Base-by-base conservation (phyloP, 495 filamentous ascomycete genomes). In the Xylaria bambusicola region DNA sequence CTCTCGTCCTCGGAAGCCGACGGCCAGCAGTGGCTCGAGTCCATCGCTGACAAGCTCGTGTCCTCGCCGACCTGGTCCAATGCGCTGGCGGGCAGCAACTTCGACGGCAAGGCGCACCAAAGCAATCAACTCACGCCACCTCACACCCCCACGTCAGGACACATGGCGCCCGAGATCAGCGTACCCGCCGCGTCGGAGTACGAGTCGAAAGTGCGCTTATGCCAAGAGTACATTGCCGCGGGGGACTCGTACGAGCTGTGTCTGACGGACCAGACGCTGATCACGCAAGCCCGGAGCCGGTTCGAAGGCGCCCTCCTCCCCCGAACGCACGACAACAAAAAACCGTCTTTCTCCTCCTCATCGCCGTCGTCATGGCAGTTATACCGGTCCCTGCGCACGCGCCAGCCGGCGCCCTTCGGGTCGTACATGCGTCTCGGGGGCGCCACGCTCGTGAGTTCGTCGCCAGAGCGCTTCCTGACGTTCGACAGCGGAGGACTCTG, bases 211-310 rank as follows among this genome's bases (percentile, higher is more conserved):
- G 84, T 97, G 21, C 73, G 73, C n/a, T 62, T 72, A 20, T 94
- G 91, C 66, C 87, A 95, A 64, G 78, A 82, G 15, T 80, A 82
- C 62, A 88, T 98, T 54, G 77, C 84, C 6, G 79, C 84, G 0
- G 94, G 94, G 2, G 84, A 96, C 48, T 95, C 92, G 2, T 98
- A 98, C 73, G 94, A 98, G 68, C 82, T 98, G 18, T 97, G 93
- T 65, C 81, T 97, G 1, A 97, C 92, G 0, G 84, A 84, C 23
- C 85, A 90, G 64, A 91, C 89, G 5, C 77, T 71, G 23, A 80
- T 95, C 56, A 79, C 74, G n/a, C 62, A 75, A 6, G 73, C 74
- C 6, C 35, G 41, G 56, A 62, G 27, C 68, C 66, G 24, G 67
- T 53, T 21, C 52, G 46, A 41, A 71, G 47, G 58, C 60, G 56